Base-by-base conservation (phyloP, 805 yeast genomes). In the Vanderwaltozyma polyspora region DNA sequence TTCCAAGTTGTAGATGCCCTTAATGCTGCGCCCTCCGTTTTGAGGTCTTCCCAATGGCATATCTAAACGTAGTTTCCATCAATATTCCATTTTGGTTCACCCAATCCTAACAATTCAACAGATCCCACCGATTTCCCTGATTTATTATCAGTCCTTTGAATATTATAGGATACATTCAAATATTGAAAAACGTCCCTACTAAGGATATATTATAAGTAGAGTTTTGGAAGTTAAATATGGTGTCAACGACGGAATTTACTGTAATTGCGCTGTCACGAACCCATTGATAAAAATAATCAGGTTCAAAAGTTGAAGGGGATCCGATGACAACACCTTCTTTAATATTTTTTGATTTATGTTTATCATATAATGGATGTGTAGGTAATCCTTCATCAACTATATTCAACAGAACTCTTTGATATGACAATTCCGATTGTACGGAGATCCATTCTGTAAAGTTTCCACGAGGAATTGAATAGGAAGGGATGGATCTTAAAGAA, bases 31-130 rank as follows among this genome's bases (percentile, higher is more conserved):
- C 97, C n/a, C 97, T 55, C 89, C 97, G 39, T 85, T 70, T 59
- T 89, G 97, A 1, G 97, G 97, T 45, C 97, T 67, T 2, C 97
- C 97, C 97, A 97, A 89, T 24, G 63, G 54, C 2, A 62, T 76
- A 5, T 56, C 55, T 48, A 80, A 89, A 1, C 81, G 64, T 0
- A 72, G 47, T 17, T 79, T n/a, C n/a, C 77, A 51, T 84, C 71
- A 4, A 76, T 73, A 52, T 67, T 55, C 51, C 80, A 89, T 55
- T 89, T 89, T 6, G 97, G 96, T 54, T 89, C 97, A 2, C 96
- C 97, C 23, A 87, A 63, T 2, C 83, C 85, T 7, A 58, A 57
- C 31, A 69, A 61, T 19, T 48, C 57, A 32, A 72, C 73, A 2
- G 32, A 25, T 16, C 28, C 36, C 4, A 38, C 38, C 12, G 43